A percentile compares a stretch with the other conserved stretches of the same genome.
Evolutionary conservation across 2,329 filamentous ascomycete genomes (phyloP).

Genomic region (Hymenoscyphus linearis): DNA sequence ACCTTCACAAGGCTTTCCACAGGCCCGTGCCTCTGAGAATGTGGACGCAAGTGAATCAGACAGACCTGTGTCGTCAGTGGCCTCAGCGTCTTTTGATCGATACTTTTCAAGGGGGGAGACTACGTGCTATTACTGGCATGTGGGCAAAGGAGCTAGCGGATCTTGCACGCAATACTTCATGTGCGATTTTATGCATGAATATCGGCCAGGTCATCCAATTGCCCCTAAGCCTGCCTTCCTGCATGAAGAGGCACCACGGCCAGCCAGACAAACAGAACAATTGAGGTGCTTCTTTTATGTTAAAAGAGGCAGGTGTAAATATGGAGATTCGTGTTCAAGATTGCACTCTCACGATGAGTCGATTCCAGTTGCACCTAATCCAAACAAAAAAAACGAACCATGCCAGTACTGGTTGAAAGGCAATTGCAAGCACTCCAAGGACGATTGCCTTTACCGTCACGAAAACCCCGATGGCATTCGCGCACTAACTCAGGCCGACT

Average conservation of each 20-base stretch:
- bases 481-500: neutral
- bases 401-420: conserved; percentile 6
- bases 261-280: neutral
- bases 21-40: neutral
- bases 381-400: neutral
- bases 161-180: conserved; percentile 7
- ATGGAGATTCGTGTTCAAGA: neutral
- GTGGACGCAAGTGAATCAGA: neutral
- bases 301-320: neutral
- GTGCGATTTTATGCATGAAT: conserved; percentile 16
- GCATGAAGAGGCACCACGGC: neutral
- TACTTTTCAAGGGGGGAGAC: neutral
- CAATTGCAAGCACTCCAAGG: neutral
- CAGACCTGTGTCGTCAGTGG: neutral
- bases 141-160: neutral
- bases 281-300: neutral
- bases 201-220: neutral
- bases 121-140: conserved; percentile 14
- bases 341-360: neutral
- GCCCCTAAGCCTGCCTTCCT: neutral
- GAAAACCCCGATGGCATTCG: neutral
- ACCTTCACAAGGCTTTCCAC: neutral
- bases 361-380: conserved; percentile 1
- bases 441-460: neutral
- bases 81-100: neutral